A percentile compares a stretch with the other conserved stretches of the same genome.
Evolutionary conservation across 2,329 filamentous ascomycete genomes (phyloP).

Genomic region (Seiridium cupressi): DNA sequence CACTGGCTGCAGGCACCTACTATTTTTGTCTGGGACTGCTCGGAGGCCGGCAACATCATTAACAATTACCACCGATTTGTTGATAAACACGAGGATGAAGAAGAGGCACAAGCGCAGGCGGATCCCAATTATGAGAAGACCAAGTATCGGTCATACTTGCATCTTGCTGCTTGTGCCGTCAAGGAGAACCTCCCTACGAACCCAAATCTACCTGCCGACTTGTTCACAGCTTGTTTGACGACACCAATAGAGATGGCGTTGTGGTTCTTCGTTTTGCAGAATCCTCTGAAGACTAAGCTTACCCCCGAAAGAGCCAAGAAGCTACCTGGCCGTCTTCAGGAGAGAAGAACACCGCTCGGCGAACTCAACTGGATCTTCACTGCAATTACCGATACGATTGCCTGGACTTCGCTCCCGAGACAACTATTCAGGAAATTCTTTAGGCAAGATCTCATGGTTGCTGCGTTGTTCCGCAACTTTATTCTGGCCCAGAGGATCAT

Average conservation of each 20-base stretch:
- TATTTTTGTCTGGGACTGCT: constrained; percentile 97
- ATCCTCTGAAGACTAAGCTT: constrained; percentile 68
- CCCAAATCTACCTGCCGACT: constrained; percentile 85
- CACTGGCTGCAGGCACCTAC: constrained; percentile 94
- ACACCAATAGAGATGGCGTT: constrained; percentile 97
- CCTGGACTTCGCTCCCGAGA: constrained; percentile 91
- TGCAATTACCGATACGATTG: constrained; percentile 97
- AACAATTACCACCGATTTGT: constrained; percentile 93
- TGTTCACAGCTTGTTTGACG: constrained; percentile 94
- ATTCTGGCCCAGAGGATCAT: constrained; percentile 92
- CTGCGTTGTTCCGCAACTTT: constrained; percentile 94
- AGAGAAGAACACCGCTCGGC: constrained; percentile 87
- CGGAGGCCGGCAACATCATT: constrained; percentile 92
- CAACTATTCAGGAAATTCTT: constrained; percentile 96
- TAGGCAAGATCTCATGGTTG: constrained; percentile 97
- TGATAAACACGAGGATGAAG: constrained; percentile 90
- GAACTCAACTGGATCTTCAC: constrained; percentile 99
- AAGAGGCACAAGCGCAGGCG: constrained; percentile 69
- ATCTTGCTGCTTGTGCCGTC: constrained; percentile 85
- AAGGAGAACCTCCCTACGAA: constrained; percentile 95
- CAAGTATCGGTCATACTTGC: constrained; percentile 69
- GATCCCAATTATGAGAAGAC: constrained; percentile 85
- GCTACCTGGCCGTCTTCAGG: constrained; percentile 87
- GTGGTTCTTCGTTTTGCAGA: constrained; percentile 94
- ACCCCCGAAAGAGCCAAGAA: constrained; percentile 81